A percentile compares a stretch with the other conserved stretches of the same genome.
These are phyloP conservation scores for Tuber brumale DNA, from an alignment of 495 filamentous ascomycete species.

Conservation along the genomic window DNA sequence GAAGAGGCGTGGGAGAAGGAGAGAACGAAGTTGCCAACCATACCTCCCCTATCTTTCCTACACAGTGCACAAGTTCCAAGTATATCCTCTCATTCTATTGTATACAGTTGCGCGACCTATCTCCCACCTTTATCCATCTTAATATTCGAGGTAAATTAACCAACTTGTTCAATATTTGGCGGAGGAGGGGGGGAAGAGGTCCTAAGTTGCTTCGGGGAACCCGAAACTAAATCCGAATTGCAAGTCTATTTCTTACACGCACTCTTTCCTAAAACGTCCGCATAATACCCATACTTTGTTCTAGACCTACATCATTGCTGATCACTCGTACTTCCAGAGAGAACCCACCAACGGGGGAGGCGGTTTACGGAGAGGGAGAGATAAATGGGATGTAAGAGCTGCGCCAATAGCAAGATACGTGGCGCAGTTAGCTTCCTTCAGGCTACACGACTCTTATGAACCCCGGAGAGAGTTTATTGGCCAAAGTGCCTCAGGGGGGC, in stretches of 20 bases:
- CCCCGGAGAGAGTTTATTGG: not conserved
- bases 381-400: not conserved
- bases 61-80: no score
- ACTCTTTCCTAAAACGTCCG: not conserved
- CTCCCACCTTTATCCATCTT: no score
- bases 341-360: no score
- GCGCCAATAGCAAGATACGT: not conserved
- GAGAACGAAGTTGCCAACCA: no score
- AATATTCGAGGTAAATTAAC: no score
- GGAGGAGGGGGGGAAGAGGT: not conserved
- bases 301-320: not conserved
- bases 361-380: not conserved
- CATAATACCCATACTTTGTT: not conserved
- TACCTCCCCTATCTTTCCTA: no score
- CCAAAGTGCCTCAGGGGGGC: not conserved
- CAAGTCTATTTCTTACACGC: not conserved
- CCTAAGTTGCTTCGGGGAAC: not conserved
- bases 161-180: not conserved
- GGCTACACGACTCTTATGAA: not conserved
- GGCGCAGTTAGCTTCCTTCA: not conserved
- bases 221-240: not conserved
- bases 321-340: not conserved
- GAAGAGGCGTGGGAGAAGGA: no score
- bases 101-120: no score
- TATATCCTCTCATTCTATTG: no score